phyloP scores from a whole-genome alignment of 1,139 yeast genomes.

The Sugiyamaella neomexicana region DNA sequence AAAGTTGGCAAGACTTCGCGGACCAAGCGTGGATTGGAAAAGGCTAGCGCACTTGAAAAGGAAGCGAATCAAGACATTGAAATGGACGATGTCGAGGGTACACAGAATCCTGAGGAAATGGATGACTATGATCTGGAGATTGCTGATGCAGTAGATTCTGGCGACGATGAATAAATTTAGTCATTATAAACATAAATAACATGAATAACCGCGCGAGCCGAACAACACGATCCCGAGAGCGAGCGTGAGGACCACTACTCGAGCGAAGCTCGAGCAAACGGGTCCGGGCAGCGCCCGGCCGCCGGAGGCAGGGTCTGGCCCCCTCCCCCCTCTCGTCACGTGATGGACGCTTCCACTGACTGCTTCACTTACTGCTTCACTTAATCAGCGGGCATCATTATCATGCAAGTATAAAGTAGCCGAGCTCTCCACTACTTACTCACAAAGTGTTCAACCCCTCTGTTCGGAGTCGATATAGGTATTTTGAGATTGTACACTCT shows the following conservation, averaged over 20 bases:
- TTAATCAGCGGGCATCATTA: not conserved
- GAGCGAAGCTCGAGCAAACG: too few relatives aligned
- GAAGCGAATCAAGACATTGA: constrained; percentile 24
- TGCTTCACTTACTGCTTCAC: not conserved
- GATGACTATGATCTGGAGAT: constrained; percentile 28
- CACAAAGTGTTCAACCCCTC: not conserved
- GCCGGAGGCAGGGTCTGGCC: too few relatives aligned
- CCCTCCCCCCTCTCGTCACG: not conserved
- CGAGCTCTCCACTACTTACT: not conserved
- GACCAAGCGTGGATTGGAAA: constrained; percentile 60
- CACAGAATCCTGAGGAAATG: constrained; percentile 36
- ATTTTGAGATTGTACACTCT: not conserved
- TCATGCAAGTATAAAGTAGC: constrained; percentile 3
- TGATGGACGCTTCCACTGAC: not conserved
- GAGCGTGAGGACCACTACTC: too few relatives aligned
- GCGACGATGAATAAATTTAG: constrained; percentile 25
- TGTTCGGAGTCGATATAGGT: not conserved
- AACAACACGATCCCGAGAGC: too few relatives aligned
- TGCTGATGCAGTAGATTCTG: constrained; percentile 20
- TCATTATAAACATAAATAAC: too few relatives aligned
- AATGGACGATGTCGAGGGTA: constrained; percentile 42
- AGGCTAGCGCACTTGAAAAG: constrained; percentile 27
- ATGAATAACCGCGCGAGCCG: too few relatives aligned
- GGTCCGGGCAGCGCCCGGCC: too few relatives aligned
- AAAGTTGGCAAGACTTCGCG: constrained; percentile 66